Evolutionary conservation across 2,329 filamentous ascomycete species (phyloP).

Genomic region (Aspergillus tubingensis): DNA sequence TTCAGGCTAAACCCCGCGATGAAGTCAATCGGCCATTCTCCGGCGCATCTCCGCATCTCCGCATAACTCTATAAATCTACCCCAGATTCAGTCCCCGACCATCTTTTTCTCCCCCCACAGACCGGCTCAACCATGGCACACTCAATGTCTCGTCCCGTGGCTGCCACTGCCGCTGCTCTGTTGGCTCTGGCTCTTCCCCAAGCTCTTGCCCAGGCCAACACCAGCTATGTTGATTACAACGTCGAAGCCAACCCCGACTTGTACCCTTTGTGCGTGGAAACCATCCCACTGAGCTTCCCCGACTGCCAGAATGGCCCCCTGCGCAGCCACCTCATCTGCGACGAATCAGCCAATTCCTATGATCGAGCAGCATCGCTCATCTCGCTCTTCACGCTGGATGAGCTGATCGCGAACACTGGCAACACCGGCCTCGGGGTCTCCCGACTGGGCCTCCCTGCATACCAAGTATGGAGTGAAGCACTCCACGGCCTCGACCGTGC

Average conservation of each 20-base stretch:
- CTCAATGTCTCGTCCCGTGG: too few relatives aligned
- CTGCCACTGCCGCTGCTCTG: not conserved
- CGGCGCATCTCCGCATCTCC: not conserved
- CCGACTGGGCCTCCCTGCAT: conserved; percentile 59
- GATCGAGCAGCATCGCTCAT: conserved; percentile 53
- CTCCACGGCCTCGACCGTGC: conserved; percentile 65
- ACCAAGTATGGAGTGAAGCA: conserved; percentile 62
- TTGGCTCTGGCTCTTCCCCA: conserved; percentile 24
- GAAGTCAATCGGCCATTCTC: not conserved
- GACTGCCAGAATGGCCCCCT: conserved; percentile 56
- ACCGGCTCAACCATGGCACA: not conserved
- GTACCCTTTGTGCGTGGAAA: conserved; percentile 21
- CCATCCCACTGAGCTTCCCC: conserved; percentile 43
- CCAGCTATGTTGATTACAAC: conserved; percentile 30
- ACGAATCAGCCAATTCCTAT: conserved; percentile 43
- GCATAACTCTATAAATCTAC: not conserved
- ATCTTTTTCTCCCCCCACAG: not conserved
- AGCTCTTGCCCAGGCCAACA: conserved; percentile 29
- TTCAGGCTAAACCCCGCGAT: conserved; percentile 1
- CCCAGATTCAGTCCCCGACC: not conserved
- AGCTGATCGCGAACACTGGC: conserved; percentile 58
- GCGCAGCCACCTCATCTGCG: conserved; percentile 54
- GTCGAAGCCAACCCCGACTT: conserved; percentile 29
- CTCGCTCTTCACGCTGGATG: conserved; percentile 52
- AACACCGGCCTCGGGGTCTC: conserved; percentile 54